A percentile compares a stretch with the other conserved stretches of the same genome.
phyloP scores from a whole-genome alignment of 345 rosid genomes.

The Dimocarpus longan region DNA sequence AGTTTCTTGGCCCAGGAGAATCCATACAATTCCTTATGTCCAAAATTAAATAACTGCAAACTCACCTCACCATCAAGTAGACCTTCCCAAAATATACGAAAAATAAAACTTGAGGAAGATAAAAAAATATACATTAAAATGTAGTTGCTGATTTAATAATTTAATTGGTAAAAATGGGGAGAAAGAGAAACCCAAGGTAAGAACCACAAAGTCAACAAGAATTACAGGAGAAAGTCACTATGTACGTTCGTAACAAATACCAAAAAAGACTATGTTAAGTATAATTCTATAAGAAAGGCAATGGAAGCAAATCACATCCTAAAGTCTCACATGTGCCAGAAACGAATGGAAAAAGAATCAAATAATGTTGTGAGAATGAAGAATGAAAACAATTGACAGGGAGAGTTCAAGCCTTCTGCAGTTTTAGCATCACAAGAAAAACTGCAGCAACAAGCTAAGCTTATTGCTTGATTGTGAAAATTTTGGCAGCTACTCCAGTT shows the following conservation, averaged over 20 bases:
- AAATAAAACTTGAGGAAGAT: conserved; percentile 11
- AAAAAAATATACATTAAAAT: conserved; percentile 4
- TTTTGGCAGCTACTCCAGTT: neutral
- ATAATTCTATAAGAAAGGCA: neutral
- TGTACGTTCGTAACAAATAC: neutral
- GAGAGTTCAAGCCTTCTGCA: neutral
- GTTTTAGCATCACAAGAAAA: neutral
- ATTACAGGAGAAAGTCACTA: neutral
- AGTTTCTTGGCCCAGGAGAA: neutral
- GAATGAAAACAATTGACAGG: neutral
- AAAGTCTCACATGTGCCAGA: neutral
- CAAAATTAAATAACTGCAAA: conserved; percentile 1
- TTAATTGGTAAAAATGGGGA: neutral
- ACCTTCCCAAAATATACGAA: neutral
- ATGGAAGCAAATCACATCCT: neutral
- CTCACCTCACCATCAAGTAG: conserved; percentile 1
- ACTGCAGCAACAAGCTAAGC: neutral
- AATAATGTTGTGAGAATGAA: neutral
- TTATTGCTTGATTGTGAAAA: neutral
- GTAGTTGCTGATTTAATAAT: neutral
- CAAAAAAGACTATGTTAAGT: neutral
- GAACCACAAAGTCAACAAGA: neutral
- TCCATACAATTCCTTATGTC: neutral
- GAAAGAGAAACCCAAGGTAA: neutral
- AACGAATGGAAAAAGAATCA: neutral